A percentile compares a stretch with the other conserved stretches of the same genome.
Evolutionary conservation across 352 stramenopile genomes (phyloP).

Genomic region (Globisporangium splendens): DNA sequence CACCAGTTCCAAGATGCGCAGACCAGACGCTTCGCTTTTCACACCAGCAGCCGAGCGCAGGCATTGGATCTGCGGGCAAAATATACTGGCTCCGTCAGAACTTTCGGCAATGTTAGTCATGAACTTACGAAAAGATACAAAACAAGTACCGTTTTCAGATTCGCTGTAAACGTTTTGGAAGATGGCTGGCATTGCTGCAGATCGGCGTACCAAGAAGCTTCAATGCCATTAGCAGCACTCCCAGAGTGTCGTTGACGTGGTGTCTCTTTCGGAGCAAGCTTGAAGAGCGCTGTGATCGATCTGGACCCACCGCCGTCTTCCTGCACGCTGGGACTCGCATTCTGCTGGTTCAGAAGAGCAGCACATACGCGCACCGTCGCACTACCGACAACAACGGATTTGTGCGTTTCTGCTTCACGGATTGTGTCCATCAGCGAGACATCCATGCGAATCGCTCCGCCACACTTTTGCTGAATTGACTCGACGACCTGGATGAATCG

Average conservation of each 20-base stretch:
- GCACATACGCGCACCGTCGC: constrained; percentile 3
- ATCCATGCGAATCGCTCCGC: constrained; percentile 24
- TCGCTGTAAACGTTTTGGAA: neutral
- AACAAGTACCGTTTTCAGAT: neutral
- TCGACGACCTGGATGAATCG: constrained; percentile 5
- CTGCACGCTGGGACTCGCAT: neutral
- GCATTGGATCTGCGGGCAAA: constrained; percentile 23
- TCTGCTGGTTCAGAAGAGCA: neutral
- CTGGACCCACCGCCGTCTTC: neutral
- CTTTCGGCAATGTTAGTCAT: too few relatives aligned
- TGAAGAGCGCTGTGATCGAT: constrained; percentile 3
- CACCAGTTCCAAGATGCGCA: constrained; percentile 22
- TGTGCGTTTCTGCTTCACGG: constrained; percentile 5
- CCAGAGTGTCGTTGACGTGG: neutral
- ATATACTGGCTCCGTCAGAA: neutral
- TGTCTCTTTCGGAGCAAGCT: neutral
- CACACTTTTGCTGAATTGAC: constrained; percentile 33
- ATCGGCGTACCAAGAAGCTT: neutral
- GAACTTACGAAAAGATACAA: neutral
- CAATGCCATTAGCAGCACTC: neutral
- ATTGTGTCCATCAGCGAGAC: constrained; percentile 24
- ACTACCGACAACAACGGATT: too few relatives aligned
- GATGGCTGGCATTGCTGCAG: neutral
- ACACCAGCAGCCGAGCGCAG: constrained; percentile 16
- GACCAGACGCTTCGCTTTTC: constrained; percentile 7